These are phyloP conservation scores for Garcia nutans DNA, from an alignment of 345 rosid species.

Conservation along the genomic window DNA sequence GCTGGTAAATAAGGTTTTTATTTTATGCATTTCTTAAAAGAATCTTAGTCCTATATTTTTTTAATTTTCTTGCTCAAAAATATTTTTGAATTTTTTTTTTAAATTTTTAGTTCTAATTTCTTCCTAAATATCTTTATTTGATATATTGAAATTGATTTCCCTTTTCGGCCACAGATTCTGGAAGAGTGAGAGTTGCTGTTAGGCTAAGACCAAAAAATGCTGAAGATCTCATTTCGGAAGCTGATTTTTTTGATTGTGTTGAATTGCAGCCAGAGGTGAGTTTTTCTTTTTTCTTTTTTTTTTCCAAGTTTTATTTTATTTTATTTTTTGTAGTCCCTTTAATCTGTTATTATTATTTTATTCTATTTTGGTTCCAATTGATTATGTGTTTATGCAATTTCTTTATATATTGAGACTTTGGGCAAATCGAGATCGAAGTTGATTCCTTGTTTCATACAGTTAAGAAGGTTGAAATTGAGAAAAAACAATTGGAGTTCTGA, in stretches of 20 bases:
- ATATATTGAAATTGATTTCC: neutral
- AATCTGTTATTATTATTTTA: neutral
- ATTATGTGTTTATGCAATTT: neutral
- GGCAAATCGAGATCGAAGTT: neutral
- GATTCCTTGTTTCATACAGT: constrained; percentile 37
- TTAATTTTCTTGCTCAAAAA: too few relatives aligned
- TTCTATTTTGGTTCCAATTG: neutral
- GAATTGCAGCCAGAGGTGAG: constrained; percentile 87
- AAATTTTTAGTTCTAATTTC: too few relatives aligned
- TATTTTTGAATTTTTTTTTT: too few relatives aligned
- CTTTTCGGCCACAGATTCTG: constrained; percentile 48
- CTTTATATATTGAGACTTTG: neutral
- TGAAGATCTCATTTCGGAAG: constrained; percentile 69
- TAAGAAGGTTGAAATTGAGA: constrained; percentile 74
- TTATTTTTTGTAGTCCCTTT: neutral
- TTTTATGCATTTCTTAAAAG: too few relatives aligned
- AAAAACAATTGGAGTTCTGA: constrained; percentile 92
- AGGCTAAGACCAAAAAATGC: constrained; percentile 77
- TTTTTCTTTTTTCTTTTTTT: neutral
- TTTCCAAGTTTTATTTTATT: neutral
- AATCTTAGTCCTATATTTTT: too few relatives aligned
- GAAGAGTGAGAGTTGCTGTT: constrained; percentile 85
- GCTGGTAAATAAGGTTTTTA: too few relatives aligned
- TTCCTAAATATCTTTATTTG: neutral
- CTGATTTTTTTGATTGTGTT: constrained; percentile 81